phyloP scores from a whole-genome alignment of 2,329 filamentous ascomycete genomes.

The Alternaria solani region DNA sequence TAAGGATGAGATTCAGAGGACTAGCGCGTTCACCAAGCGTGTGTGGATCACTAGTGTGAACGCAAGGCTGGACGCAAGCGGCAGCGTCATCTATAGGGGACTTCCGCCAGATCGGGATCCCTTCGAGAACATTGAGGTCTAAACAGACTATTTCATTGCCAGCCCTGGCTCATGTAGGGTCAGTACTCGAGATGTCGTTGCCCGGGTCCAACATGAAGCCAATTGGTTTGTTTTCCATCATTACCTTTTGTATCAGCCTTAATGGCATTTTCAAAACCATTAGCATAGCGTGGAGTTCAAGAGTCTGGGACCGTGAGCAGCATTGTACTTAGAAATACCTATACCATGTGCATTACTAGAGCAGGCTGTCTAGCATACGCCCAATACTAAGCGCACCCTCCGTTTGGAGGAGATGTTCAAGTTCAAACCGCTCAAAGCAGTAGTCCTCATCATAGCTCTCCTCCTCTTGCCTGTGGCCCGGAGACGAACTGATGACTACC shows the following conservation, averaged over 20 bases:
- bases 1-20: constrained; percentile 87
- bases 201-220: neutral
- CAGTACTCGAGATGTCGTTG: neutral
- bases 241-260: constrained; percentile 2
- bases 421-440: neutral
- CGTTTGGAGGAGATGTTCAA: neutral
- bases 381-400: neutral
- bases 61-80: constrained; percentile 83
- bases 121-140: constrained; percentile 51
- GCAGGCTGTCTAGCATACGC: neutral
- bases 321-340: neutral
- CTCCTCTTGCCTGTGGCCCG: neutral
- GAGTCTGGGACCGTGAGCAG: neutral
- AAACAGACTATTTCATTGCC: neutral
- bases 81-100: constrained; percentile 81
- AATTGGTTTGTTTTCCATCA: neutral
- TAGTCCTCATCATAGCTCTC: neutral
- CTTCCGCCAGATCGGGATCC: constrained; percentile 78
- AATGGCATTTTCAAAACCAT: neutral
- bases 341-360: neutral
- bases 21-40: constrained; percentile 72
- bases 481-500: neutral
- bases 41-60: constrained; percentile 97
- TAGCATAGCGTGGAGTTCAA: constrained; percentile 7
- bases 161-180: neutral